These are phyloP conservation scores for Trichoderma parareesei DNA, from an alignment of 495 filamentous ascomycete genomes.

Conservation along the genomic window DNA sequence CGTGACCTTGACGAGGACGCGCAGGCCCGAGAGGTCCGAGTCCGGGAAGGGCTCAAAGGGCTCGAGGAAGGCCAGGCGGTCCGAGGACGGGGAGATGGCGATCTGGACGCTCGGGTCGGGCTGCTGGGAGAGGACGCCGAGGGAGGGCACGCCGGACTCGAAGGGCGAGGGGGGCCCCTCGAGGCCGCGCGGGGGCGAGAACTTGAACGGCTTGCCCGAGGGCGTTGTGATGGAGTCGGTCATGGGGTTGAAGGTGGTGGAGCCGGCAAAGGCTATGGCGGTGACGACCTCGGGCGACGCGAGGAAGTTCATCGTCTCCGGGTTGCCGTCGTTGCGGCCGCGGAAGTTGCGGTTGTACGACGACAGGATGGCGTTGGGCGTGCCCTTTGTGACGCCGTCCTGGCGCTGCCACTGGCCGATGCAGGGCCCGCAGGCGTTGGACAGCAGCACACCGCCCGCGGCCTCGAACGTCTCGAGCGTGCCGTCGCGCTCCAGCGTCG, in stretches of 20 bases:
- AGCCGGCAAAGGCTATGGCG: conserved; percentile 85
- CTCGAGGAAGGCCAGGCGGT: conserved; percentile 82
- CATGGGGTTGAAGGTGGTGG: conserved; percentile 92
- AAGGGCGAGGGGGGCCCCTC: conserved; percentile 75
- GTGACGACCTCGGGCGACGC: conserved; percentile 95
- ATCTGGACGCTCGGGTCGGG: conserved; percentile 61
- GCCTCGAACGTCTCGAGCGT: conserved; percentile 79
- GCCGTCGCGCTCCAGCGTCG: conserved; percentile 78
- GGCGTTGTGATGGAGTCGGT: conserved; percentile 78
- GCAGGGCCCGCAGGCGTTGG: conserved; percentile 92
- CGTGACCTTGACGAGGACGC: conserved; percentile 87
- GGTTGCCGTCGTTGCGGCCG: conserved; percentile 93
- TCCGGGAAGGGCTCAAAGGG: conserved; percentile 81
- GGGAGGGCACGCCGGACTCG: conserved; percentile 64
- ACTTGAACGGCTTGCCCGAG: conserved; percentile 75
- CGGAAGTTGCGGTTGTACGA: conserved; percentile 99
- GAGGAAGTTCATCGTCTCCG: conserved; percentile 95
- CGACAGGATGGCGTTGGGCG: conserved; percentile 89
- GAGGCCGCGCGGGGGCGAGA: conserved; percentile 69
- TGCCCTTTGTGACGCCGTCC: conserved; percentile 72
- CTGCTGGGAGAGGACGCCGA: conserved; percentile 60
- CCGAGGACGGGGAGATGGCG: conserved; percentile 72
- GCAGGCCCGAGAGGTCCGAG: conserved; percentile 61
- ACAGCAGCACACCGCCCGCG: conserved; percentile 81
- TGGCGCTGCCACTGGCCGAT: conserved; percentile 96